phyloP scores from a whole-genome alignment of 805 yeast genomes.

The Candida verbasci region DNA sequence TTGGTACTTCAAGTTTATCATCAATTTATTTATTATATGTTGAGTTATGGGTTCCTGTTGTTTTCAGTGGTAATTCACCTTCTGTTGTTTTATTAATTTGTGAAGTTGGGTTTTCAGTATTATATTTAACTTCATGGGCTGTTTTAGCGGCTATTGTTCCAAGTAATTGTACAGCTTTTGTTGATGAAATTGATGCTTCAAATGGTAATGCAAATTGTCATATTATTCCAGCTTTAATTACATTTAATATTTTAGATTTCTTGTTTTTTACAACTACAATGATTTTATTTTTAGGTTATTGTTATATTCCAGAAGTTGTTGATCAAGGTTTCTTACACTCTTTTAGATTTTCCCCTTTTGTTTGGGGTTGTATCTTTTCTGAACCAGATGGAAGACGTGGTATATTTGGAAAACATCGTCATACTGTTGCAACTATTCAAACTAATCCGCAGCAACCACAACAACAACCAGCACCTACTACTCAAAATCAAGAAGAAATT shows the following conservation, averaged over 20 bases:
- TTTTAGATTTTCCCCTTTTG: not conserved
- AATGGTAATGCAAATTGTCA: conserved; percentile 4
- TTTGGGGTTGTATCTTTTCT: conserved; percentile 9
- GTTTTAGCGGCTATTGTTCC: conserved; percentile 7
- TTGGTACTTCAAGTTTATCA: conserved; percentile 4
- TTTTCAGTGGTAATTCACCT: not conserved
- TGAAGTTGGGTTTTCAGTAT: conserved; percentile 4
- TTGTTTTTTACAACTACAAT: conserved; percentile 8
- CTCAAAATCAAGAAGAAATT: not conserved
- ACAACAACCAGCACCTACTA: not conserved
- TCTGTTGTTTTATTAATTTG: conserved; percentile 6
- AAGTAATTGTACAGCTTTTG: conserved; percentile 2
- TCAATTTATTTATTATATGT: conserved; percentile 8
- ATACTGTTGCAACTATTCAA: not conserved
- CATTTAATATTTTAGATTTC: conserved; percentile 10
- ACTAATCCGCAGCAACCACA: not conserved
- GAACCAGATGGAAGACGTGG: not conserved
- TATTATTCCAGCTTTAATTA: conserved; percentile 5
- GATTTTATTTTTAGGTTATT: conserved; percentile 6
- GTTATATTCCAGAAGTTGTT: conserved; percentile 6
- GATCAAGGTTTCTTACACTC: conserved; percentile 6
- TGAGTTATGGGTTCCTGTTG: conserved; percentile 2
- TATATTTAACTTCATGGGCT: conserved; percentile 9
- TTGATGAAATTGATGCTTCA: not conserved
- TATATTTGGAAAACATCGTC: not conserved